Evolutionary conservation across 2,329 filamentous ascomycete species (phyloP), one percentile per base, ranked within the genome.

Genomic region (Teratosphaeria gauchensis): DNA sequence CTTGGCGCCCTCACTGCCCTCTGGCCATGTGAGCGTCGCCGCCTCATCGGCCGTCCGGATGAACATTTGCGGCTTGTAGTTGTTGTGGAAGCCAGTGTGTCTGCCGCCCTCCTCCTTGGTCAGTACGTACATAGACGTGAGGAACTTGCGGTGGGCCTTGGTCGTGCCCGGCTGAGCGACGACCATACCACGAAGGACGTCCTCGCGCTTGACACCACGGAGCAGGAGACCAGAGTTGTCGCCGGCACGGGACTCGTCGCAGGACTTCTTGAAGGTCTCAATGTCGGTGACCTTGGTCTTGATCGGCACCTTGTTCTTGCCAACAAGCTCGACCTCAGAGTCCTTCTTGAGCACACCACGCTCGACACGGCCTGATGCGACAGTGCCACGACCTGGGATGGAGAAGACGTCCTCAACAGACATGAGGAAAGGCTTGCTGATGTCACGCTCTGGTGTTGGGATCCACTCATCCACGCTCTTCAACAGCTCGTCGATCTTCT

Each of bases 241-340:
- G 76, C 94, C 94, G 62, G 94, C 94, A 70, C 89, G 85, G 60
- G 92, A 95, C 79, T 96, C 90, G 60, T 96, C 92, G 77, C 94
- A 97, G 55, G 91, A 95, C 85, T 99, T 99, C 84, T 97, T 96
- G 84, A 99, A 99, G 66, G 92, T 99, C 82, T 99, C 94, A 68
- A 99, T 97, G 73, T 99, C 95, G 72, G 94, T 99, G 65, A 99
- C 92, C 83, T 96, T 97, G 77, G 94, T 97, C 86, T 95, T 96
- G 82, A 97, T 89, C 66, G 90, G 79, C 53, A 85, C 82, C 59
- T 78, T 77, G 67, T 87, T 85, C 81, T 94, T 95, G 74, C 94
- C 94, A 62, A 99, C 84, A 64, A 99, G 84, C 82, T 99, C 94
- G 66, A 99, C 85, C 73, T 99, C 94, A 64, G 86, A 82, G 75